Conservation (phyloP, 495 filamentous ascomycete species). For the Penicillium bialowiezense region DNA sequence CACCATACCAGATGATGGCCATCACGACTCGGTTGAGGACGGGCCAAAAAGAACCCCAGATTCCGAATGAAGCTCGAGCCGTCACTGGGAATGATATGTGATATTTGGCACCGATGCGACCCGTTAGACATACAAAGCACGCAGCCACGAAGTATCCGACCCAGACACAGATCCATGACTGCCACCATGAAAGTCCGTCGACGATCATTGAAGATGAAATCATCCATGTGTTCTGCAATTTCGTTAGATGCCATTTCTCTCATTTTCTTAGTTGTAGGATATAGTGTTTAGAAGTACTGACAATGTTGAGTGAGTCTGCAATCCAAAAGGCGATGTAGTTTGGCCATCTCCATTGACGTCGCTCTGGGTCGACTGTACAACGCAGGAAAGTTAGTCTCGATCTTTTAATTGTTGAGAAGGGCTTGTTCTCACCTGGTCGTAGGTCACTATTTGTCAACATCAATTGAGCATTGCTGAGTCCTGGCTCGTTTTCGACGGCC, state of each 20-base stretch:
- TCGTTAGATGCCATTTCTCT: slow-evolving; percentile 9
- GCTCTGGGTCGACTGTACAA: slow-evolving; percentile 67
- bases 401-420: slow-evolving; percentile 10
- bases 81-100: slow-evolving; percentile 86
- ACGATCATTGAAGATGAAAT: slow-evolving; percentile 82
- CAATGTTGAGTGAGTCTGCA: slow-evolving; percentile 92
- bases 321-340: slow-evolving; percentile 94
- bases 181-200: slow-evolving; percentile 87
- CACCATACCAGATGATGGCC: slow-evolving; percentile 76
- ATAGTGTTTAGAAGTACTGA: slow-evolving; percentile 26
- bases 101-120: slow-evolving; percentile 86
- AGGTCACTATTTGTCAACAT: slow-evolving; percentile 92
- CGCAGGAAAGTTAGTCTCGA: slow-evolving; percentile 4
- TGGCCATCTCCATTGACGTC: slow-evolving; percentile 82
- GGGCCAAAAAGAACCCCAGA: slow-evolving; percentile 87
- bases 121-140: slow-evolving; percentile 71
- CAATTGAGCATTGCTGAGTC: slow-evolving; percentile 77
- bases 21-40: slow-evolving; percentile 87
- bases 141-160: slow-evolving; percentile 78
- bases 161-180: slow-evolving; percentile 88
- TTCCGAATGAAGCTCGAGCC: slow-evolving; percentile 72
- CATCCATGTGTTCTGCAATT: slow-evolving; percentile 85
- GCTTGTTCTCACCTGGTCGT: slow-evolving; percentile 62
- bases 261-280: not conserved
- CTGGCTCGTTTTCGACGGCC: slow-evolving; percentile 71